Base-by-base conservation (phyloP, 2,329 filamentous ascomycete genomes). In the Thelonectria discophora region DNA sequence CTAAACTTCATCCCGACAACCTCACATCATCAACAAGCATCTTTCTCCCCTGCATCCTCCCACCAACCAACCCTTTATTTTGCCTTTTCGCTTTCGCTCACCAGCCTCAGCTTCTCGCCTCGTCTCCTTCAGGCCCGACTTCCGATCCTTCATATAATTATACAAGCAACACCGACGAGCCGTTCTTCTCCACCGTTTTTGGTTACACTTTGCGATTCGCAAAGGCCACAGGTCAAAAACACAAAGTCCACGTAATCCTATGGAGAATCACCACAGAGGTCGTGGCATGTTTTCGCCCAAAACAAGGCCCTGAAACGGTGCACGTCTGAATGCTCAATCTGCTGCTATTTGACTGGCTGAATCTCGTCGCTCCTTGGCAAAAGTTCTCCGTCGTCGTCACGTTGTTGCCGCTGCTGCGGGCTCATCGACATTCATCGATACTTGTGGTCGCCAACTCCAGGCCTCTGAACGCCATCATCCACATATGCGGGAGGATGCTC, bases 401-500 rank as follows among this genome's bases (percentile, higher is more conserved):
- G 1, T 49, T 11, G 42, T 17, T 8, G 9, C 45, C 42, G 30
- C 11, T 32, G 30, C 30, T 7, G 30, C 11, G 30, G 30, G 30
- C 24, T 12, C 21, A 20, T 24, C 10, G 10, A 13, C 15, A 12
- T 17, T 55, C 58, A 72, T 13, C 58, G 62, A n/a, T 72, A 71
- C 57, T 72, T 72, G 42, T 69, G 52, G 52, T 72, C 70, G 17
- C 70, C 70, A 49, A 65, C 63, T 1, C 62, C 70, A 30, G 70
- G 68, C 20, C 64, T 62, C 10, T 68, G 51, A 21, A 68, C 55
- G 24, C 70, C 70, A 50, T 72, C 70, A 34, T 72, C 58, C 0
- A 64, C 69, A 51, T 72, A 72, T 8, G 62, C 66, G 5, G 70
- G 70, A 12, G 58, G 70, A 9, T 66, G 59, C n/a, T 58, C 60